Conservation (phyloP, 208 protist species). For the Tritrichomonas musculus region DNA sequence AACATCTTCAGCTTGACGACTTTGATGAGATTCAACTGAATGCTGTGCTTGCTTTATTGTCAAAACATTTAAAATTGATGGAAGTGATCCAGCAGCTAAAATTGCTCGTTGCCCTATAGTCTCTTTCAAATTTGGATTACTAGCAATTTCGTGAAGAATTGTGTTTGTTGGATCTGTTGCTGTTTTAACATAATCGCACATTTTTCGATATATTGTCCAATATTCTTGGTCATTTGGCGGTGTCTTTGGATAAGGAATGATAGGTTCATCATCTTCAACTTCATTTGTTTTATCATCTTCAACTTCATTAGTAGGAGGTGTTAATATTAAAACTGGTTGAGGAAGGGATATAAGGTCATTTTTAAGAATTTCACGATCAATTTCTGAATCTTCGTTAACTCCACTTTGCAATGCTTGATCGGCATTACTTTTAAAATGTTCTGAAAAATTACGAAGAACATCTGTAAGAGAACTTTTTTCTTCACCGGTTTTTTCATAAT, state of each 20-base stretch:
- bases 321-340: not conserved
- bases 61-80: not conserved
- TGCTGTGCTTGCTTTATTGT: not conserved
- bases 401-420: not conserved
- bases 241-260: not conserved
- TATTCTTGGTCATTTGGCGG: not conserved
- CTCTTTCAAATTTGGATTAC: not conserved
- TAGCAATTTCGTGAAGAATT: not conserved
- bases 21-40: not conserved
- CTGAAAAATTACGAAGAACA: not conserved
- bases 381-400: not conserved
- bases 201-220: not conserved
- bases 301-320: not conserved
- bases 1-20: not conserved
- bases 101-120: not conserved
- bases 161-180: not conserved
- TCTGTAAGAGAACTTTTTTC: not conserved
- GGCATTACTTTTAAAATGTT: not conserved
- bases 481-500: not conserved
- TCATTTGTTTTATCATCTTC: not conserved
- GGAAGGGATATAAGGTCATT: not conserved
- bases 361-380: not conserved
- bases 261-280: constrained; percentile 19
- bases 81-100: not conserved
- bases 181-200: not conserved